Percentiles rank a stretch among this genome's conserved stretches.
phyloP scores from a whole-genome alignment of 768 basidiomycete genomes.

The Naganishia friedmannii region DNA sequence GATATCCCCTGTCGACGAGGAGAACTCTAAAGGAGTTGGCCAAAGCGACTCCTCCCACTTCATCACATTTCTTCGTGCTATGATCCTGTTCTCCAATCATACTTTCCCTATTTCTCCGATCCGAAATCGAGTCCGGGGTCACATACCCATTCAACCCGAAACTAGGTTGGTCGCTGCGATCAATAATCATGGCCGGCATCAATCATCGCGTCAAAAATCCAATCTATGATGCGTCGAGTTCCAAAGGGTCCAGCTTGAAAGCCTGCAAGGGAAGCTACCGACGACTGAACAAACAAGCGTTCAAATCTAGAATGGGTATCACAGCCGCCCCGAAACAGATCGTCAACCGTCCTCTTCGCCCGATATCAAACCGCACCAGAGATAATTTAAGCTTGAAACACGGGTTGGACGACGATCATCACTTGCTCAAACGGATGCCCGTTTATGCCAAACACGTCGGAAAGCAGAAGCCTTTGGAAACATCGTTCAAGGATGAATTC shows the following conservation, averaged over 20 bases:
- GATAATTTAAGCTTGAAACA: not conserved
- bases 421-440: not conserved
- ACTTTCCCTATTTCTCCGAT: too few species aligned
- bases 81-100: too few species aligned
- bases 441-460: not conserved
- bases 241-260: not conserved
- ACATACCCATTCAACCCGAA: too few species aligned
- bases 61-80: too few species aligned
- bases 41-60: too few species aligned
- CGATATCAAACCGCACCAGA: not conserved
- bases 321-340: not conserved
- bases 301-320: not conserved
- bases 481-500: not conserved
- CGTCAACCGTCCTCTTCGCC: not conserved
- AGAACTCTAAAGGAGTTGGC: too few species aligned
- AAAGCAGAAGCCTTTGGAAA: not conserved
- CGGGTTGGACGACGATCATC: not conserved
- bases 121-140: too few species aligned
- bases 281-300: slow-evolving; percentile 7
- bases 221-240: not conserved
- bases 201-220: slow-evolving; percentile 16
- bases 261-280: not conserved
- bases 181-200: slow-evolving; percentile 10
- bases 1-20: too few species aligned
- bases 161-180: not conserved